These are phyloP conservation scores for Pleurotus cornucopiae DNA, from an alignment of 768 basidiomycete species.

Conservation along the genomic window DNA sequence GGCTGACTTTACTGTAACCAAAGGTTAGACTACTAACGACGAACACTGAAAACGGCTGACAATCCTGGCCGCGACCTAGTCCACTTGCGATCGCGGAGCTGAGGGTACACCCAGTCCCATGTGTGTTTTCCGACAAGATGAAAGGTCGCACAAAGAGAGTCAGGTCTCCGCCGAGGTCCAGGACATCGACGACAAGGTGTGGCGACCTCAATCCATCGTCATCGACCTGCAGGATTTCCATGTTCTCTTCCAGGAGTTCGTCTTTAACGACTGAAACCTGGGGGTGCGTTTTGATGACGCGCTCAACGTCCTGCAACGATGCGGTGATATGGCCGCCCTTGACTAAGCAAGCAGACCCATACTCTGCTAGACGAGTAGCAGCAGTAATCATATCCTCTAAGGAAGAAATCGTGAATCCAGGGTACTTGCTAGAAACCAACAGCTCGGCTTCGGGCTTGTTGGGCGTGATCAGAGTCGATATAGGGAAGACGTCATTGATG, in stretches of 20 bases:
- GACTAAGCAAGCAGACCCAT: conserved; percentile 62
- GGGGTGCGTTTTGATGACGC: conserved; percentile 22
- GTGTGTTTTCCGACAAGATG: conserved; percentile 69
- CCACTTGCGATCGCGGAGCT: conserved; percentile 73
- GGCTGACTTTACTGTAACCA: conserved; percentile 49
- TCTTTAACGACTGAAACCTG: conserved; percentile 37
- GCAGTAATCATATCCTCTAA: conserved; percentile 61
- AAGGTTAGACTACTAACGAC: background rate
- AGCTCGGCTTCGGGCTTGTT: conserved; percentile 80
- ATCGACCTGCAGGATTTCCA: conserved; percentile 51
- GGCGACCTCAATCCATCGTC: conserved; percentile 14
- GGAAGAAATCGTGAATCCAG: conserved; percentile 29
- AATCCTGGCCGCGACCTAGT: conserved; percentile 50
- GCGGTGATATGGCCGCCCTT: conserved; percentile 80
- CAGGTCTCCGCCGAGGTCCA: conserved; percentile 35
- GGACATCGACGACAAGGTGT: conserved; percentile 59
- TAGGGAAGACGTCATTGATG: conserved; percentile 61
- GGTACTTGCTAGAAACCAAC: conserved; percentile 40
- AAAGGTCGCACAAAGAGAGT: conserved; percentile 59
- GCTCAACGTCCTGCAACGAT: conserved; percentile 39
- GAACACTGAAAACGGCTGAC: conserved; percentile 18
- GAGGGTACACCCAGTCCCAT: conserved; percentile 93
- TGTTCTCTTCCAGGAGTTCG: conserved; percentile 48
- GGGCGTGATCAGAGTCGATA: conserved; percentile 74
- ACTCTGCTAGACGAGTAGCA: conserved; percentile 40